Conservation (phyloP, 2,329 filamentous ascomycete genomes). For the Tolypocladium nubicola region DNA sequence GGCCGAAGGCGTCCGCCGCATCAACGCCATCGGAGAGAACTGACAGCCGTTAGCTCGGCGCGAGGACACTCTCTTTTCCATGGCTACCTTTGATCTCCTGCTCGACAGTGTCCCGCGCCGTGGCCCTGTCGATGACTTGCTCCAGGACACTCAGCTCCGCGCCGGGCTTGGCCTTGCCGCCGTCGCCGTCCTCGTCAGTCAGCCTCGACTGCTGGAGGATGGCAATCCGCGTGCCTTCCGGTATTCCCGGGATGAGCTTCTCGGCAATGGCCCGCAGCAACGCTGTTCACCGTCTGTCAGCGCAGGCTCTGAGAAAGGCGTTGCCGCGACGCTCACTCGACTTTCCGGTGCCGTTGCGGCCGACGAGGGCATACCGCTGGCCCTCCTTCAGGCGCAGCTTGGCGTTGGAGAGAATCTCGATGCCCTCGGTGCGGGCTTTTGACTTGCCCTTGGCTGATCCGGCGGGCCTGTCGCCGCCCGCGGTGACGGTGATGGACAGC, state of each 20-base stretch:
- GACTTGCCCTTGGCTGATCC: slow-evolving; percentile 39
- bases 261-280: slow-evolving; percentile 66
- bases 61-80: neutral
- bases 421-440: slow-evolving; percentile 31
- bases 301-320: neutral
- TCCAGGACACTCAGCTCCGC: slow-evolving; percentile 44
- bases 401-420: slow-evolving; percentile 62
- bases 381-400: slow-evolving; percentile 63
- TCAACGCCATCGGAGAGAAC: slow-evolving; percentile 53
- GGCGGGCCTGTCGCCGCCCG: slow-evolving; percentile 19
- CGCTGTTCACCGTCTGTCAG: slow-evolving; percentile 30
- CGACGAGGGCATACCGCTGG: slow-evolving; percentile 66
- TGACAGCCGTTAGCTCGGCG: slow-evolving; percentile 11
- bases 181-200: slow-evolving; percentile 20
- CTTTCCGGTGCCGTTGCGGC: slow-evolving; percentile 75
- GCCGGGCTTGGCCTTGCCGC: slow-evolving; percentile 1
- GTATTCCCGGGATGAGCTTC: slow-evolving; percentile 68
- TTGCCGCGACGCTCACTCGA: slow-evolving; percentile 44
- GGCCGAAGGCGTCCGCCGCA: slow-evolving; percentile 40
- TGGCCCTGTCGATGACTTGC: slow-evolving; percentile 54
- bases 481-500: slow-evolving; percentile 55
- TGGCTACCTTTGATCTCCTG: slow-evolving; percentile 46
- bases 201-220: slow-evolving; percentile 57
- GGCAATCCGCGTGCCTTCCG: slow-evolving; percentile 52
- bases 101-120: slow-evolving; percentile 44